Conservation (phyloP, 2,329 filamentous ascomycete genomes). For the Microcyclosporella mali region DNA sequence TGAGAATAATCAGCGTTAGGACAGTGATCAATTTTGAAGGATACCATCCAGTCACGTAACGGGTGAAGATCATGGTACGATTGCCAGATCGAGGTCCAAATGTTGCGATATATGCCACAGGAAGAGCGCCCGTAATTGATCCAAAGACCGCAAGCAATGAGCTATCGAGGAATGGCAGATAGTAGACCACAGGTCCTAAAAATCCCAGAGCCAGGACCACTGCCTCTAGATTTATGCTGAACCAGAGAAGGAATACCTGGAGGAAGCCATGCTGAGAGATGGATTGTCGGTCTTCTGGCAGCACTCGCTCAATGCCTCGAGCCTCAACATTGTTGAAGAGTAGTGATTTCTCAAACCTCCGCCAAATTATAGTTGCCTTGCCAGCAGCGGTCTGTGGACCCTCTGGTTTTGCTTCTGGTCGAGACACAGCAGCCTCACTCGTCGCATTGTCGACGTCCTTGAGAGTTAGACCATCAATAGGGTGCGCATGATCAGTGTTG, state of each 20-base stretch:
- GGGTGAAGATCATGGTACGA: slow-evolving; percentile 55
- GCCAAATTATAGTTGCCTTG: too few species aligned
- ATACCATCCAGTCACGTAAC: slow-evolving; percentile 58
- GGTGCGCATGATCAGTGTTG: slow-evolving; percentile 19
- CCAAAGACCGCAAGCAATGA: slow-evolving; percentile 54
- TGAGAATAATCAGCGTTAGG: slow-evolving; percentile 56
- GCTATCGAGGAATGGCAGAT: slow-evolving; percentile 53
- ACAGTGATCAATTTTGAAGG: slow-evolving; percentile 58
- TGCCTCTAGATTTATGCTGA: slow-evolving; percentile 56
- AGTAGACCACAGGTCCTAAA: slow-evolving; percentile 54
- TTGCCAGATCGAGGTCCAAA: slow-evolving; percentile 58
- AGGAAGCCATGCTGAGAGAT: slow-evolving; percentile 48
- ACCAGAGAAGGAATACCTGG: slow-evolving; percentile 55
- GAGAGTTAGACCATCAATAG: neutral
- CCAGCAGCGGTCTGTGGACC: too few species aligned
- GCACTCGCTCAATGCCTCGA: slow-evolving; percentile 55
- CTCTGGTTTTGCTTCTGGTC: too few species aligned
- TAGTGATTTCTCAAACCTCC: slow-evolving; percentile 35
- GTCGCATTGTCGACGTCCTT: slow-evolving; percentile 17
- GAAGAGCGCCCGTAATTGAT: slow-evolving; percentile 48
- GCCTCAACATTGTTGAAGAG: slow-evolving; percentile 52
- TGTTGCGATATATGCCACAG: slow-evolving; percentile 55
- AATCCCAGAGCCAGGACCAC: slow-evolving; percentile 61
- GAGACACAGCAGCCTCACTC: too few species aligned
- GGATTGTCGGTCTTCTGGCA: slow-evolving; percentile 49